Conservation (phyloP, 2,329 filamentous ascomycete genomes). For the Septoria linicola region DNA sequence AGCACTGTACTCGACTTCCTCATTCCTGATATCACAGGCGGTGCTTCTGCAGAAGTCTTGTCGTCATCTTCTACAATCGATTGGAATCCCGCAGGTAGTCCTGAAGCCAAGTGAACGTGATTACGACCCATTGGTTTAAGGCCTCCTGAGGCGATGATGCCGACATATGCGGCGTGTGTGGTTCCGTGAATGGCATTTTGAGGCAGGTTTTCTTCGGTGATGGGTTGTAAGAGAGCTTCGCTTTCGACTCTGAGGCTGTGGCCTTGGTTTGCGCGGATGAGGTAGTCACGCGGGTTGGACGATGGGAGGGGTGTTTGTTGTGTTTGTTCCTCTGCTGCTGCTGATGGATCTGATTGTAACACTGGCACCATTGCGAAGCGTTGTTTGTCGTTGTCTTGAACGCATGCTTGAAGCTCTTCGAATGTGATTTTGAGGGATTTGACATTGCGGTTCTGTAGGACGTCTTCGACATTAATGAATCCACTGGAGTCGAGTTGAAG, state of each 20-base stretch:
- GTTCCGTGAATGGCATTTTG: slow-evolving; percentile 76
- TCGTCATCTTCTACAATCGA: slow-evolving; percentile 34
- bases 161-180: slow-evolving; percentile 74
- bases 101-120: slow-evolving; percentile 86
- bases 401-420: slow-evolving; percentile 67
- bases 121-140: slow-evolving; percentile 78
- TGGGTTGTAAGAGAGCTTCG: slow-evolving; percentile 66
- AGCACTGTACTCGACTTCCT: slow-evolving; percentile 61
- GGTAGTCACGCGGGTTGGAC: slow-evolving; percentile 63
- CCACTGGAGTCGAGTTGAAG: slow-evolving; percentile 59
- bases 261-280: slow-evolving; percentile 94
- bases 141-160: slow-evolving; percentile 74
- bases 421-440: slow-evolving; percentile 71
- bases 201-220: slow-evolving; percentile 51
- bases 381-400: slow-evolving; percentile 81
- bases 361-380: slow-evolving; percentile 73
- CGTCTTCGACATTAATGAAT: slow-evolving; percentile 59
- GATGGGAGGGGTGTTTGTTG: slow-evolving; percentile 28
- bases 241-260: slow-evolving; percentile 78
- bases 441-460: slow-evolving; percentile 60
- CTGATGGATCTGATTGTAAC: slow-evolving; percentile 10
- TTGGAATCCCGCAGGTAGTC: slow-evolving; percentile 57
- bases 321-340: slow-evolving; percentile 32
- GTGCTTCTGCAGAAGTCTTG: slow-evolving; percentile 34
- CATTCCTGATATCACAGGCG: slow-evolving; percentile 59